Conservation (phyloP, 2,329 filamentous ascomycete species). For the Tolypocladium amazonense region DNA sequence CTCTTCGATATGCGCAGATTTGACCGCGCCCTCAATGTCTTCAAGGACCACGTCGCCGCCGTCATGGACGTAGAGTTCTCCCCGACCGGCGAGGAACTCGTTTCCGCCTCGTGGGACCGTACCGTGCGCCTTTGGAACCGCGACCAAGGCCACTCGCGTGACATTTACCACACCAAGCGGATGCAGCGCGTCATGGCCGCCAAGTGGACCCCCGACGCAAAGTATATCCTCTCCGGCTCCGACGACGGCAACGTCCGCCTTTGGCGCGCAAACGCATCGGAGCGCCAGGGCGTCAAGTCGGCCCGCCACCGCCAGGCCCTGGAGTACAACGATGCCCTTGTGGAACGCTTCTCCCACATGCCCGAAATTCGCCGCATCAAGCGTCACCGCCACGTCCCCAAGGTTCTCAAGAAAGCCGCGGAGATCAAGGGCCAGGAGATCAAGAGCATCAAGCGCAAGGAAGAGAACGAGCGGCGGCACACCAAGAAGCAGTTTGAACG, state of each 20-base stretch:
- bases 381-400: constrained; percentile 82
- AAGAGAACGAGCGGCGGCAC: constrained; percentile 92
- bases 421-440: constrained; percentile 92
- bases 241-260: constrained; percentile 85
- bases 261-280: constrained; percentile 81
- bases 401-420: constrained; percentile 87
- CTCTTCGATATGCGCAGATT: constrained; percentile 94
- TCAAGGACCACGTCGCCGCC: constrained; percentile 80
- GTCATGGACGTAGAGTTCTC: constrained; percentile 97
- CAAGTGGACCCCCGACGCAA: constrained; percentile 78
- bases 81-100: constrained; percentile 87
- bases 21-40: constrained; percentile 74
- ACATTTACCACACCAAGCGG: constrained; percentile 94
- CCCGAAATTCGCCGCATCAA: constrained; percentile 88
- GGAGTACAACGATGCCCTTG: constrained; percentile 82
- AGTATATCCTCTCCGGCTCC: constrained; percentile 80
- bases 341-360: constrained; percentile 85
- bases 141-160: constrained; percentile 71
- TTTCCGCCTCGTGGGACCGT: constrained; percentile 76
- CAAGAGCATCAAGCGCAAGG: constrained; percentile 73
- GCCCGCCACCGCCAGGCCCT: constrained; percentile 76
- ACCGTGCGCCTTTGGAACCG: constrained; percentile 80
- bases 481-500: constrained; percentile 70
- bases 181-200: constrained; percentile 92
- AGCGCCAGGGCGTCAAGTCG: constrained; percentile 75